Conservation (phyloP, 139 green algal genomes). For the Zygnema cylindricum region DNA sequence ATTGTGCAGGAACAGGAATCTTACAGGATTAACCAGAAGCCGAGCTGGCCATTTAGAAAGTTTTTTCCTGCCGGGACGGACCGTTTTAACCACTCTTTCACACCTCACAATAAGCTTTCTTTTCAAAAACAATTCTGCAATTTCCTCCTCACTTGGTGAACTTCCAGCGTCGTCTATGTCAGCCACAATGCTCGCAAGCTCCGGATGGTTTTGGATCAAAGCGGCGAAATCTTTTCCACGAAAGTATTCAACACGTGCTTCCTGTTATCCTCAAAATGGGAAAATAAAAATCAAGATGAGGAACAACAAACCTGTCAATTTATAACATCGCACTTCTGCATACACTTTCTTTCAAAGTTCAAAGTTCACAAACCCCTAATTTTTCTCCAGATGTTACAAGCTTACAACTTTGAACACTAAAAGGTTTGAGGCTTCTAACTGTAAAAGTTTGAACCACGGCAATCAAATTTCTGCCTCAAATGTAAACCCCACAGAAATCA, state of each 20-base stretch:
- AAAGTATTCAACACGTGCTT: constrained; percentile 62
- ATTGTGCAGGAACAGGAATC: too few relatives aligned
- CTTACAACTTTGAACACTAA: too few relatives aligned
- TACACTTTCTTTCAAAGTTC: neutral
- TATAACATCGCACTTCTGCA: neutral
- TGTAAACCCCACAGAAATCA: too few relatives aligned
- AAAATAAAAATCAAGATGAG: too few relatives aligned
- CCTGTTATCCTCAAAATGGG: constrained; percentile 10
- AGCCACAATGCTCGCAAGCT: neutral
- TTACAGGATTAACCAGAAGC: constrained; percentile 41
- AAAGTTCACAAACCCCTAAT: neutral
- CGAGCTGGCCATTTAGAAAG: constrained; percentile 55
- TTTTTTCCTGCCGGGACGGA: constrained; percentile 54
- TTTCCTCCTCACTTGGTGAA: constrained; percentile 5
- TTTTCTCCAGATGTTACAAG: neutral
- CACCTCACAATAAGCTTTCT: constrained; percentile 48
- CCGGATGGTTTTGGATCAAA: constrained; percentile 29
- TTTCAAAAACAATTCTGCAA: constrained; percentile 40
- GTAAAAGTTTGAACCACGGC: too few relatives aligned
- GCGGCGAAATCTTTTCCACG: constrained; percentile 60
- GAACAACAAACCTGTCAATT: neutral
- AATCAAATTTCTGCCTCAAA: too few relatives aligned
- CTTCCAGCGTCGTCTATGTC: neutral
- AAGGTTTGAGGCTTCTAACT: too few relatives aligned
- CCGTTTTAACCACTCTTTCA: constrained; percentile 57